Evolutionary conservation across 495 filamentous ascomycete species (phyloP).

Genomic region (Talaromyces proteolyticus): DNA sequence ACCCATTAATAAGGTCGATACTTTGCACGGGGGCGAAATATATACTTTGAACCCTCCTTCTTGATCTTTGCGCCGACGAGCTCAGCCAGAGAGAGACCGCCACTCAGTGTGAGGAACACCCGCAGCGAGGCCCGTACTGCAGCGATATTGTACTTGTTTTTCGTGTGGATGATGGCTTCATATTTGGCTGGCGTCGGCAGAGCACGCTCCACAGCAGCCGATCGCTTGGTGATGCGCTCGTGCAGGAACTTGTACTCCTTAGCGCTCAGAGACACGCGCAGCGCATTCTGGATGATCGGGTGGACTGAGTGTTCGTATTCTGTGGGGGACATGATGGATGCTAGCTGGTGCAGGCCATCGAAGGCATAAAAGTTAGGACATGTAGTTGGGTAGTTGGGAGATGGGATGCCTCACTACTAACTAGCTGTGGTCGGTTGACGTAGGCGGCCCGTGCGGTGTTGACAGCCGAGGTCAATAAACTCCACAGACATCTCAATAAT

Average conservation of each 20-base stretch:
- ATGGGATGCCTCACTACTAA: too few relatives aligned
- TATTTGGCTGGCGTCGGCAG: slow-evolving; percentile 53
- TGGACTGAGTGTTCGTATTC: too few relatives aligned
- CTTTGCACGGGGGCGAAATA: background rate
- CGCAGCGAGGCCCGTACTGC: slow-evolving; percentile 72
- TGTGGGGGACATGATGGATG: background rate
- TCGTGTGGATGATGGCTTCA: slow-evolving; percentile 41
- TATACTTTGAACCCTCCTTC: slow-evolving; percentile 23
- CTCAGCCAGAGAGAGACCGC: slow-evolving; percentile 65
- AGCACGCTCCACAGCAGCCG: slow-evolving; percentile 46
- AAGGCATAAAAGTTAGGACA: too few relatives aligned
- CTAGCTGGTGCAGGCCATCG: too few relatives aligned
- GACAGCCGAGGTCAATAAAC: too few relatives aligned
- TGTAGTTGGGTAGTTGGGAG: too few relatives aligned
- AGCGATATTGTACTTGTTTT: slow-evolving; percentile 71
- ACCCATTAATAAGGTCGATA: background rate
- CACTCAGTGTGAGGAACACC: slow-evolving; percentile 65
- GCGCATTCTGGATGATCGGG: slow-evolving; percentile 55
- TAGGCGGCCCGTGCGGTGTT: too few relatives aligned
- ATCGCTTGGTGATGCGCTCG: slow-evolving; percentile 65
- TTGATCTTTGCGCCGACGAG: slow-evolving; percentile 43
- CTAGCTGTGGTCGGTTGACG: too few relatives aligned
- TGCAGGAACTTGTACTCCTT: slow-evolving; percentile 81
- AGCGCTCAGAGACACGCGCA: slow-evolving; percentile 77
- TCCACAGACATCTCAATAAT: too few relatives aligned